Percentiles rank a stretch among this genome's conserved stretches.
phyloP scores from a whole-genome alignment of 2,329 filamentous ascomycete genomes.

The Plectosphaerella cucumerina region DNA sequence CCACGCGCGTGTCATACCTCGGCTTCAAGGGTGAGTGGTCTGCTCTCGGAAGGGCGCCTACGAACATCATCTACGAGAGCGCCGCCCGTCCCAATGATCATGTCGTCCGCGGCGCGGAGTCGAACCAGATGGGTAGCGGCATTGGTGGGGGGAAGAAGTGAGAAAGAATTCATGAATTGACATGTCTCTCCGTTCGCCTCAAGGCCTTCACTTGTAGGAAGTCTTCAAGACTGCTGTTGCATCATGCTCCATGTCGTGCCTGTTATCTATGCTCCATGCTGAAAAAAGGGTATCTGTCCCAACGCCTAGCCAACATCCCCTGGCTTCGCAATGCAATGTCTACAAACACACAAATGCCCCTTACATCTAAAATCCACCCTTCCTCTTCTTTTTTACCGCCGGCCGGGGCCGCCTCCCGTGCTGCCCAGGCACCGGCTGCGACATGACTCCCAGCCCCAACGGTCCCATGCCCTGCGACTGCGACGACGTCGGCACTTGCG shows the following conservation, averaged over 20 bases:
- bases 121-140: slow-evolving; percentile 51
- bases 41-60: slow-evolving; percentile 73
- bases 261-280: too few relatives aligned
- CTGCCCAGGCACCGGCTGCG: slow-evolving; percentile 38
- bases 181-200: too few relatives aligned
- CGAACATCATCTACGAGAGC: slow-evolving; percentile 88
- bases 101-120: slow-evolving; percentile 53
- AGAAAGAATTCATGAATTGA: too few relatives aligned
- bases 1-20: slow-evolving; percentile 74
- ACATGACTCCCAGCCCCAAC: slow-evolving; percentile 29
- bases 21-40: slow-evolving; percentile 71
- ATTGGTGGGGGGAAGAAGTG: slow-evolving; percentile 34
- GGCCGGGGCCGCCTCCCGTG: slow-evolving; percentile 38
- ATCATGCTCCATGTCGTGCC: too few relatives aligned
- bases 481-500: slow-evolving; percentile 24
- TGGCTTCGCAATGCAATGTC: background rate
- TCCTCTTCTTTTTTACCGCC: slow-evolving; percentile 39
- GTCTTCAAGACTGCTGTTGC: too few relatives aligned
- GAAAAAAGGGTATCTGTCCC: too few relatives aligned
- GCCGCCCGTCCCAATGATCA: slow-evolving; percentile 91
- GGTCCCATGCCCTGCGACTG: slow-evolving; percentile 18
- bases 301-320: too few relatives aligned
- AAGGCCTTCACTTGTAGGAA: too few relatives aligned
- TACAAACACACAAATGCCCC: background rate
- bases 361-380: slow-evolving; percentile 21